Evolutionary conservation across 768 basidiomycete species (phyloP).

Genomic region (Collybia nuda): DNA sequence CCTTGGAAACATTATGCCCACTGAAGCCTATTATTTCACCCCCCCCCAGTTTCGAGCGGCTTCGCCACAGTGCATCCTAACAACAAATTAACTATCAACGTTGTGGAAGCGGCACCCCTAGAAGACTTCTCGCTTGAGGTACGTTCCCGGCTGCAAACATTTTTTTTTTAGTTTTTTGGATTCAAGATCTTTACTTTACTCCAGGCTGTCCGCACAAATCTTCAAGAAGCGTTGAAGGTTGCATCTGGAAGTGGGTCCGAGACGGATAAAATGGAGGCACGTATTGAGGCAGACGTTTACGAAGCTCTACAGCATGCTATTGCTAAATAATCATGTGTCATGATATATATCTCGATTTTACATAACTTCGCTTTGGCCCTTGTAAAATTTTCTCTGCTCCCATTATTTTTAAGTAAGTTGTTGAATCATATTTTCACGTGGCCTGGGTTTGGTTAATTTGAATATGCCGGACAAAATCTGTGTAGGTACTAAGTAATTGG

Average conservation of each 20-base stretch:
- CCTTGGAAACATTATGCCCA: not conserved
- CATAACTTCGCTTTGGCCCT: too few relatives aligned
- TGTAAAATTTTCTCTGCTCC: too few relatives aligned
- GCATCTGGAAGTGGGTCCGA: slow-evolving; percentile 84
- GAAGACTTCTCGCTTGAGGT: slow-evolving; percentile 93
- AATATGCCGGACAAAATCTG: too few relatives aligned
- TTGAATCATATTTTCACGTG: too few relatives aligned
- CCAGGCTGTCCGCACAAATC: slow-evolving; percentile 86
- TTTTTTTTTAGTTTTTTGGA: not conserved
- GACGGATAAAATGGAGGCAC: slow-evolving; percentile 90
- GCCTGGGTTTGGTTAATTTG: too few relatives aligned
- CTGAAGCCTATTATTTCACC: slow-evolving; percentile 1
- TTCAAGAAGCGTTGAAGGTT: slow-evolving; percentile 86
- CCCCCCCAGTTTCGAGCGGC: slow-evolving; percentile 79
- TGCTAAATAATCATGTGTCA: slow-evolving; percentile 20
- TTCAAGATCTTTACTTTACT: slow-evolving; percentile 2
- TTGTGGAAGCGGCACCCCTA: slow-evolving; percentile 91
- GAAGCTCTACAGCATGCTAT: slow-evolving; percentile 92
- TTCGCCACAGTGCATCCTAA: slow-evolving; percentile 98
- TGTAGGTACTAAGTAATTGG: too few relatives aligned
- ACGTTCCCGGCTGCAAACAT: slow-evolving; percentile 17
- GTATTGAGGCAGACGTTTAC: slow-evolving; percentile 94
- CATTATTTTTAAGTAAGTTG: too few relatives aligned
- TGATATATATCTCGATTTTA: not conserved
- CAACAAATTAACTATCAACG: slow-evolving; percentile 96